Percentiles rank a stretch among this genome's conserved stretches.
phyloP scores from a whole-genome alignment of 1,139 yeast species.

The Hyphopichia fennica region DNA sequence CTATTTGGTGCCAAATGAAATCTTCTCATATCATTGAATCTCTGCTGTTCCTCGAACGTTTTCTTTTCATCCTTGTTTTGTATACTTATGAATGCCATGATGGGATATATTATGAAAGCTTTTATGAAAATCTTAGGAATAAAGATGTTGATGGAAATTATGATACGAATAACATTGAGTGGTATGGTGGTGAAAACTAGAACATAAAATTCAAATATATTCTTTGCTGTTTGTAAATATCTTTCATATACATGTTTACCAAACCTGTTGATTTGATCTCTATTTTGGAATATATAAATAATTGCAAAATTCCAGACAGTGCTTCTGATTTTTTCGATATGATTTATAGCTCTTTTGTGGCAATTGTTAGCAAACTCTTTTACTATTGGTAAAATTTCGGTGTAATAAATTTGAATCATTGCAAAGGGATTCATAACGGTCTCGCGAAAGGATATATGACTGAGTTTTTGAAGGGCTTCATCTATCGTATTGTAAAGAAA shows the following conservation, averaged over 20 bases:
- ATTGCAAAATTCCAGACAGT: conserved; percentile 17
- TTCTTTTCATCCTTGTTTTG: background rate
- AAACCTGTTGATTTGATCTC: background rate
- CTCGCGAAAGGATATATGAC: conserved; percentile 11
- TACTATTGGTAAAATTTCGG: conserved; percentile 11
- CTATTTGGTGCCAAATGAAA: background rate
- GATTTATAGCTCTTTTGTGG: conserved; percentile 5
- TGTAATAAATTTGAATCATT: conserved; percentile 9
- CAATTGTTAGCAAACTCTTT: conserved; percentile 1
- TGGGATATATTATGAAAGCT: conserved; percentile 15
- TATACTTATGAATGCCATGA: conserved; percentile 3
- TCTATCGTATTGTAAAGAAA: background rate
- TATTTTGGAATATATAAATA: conserved; percentile 11
- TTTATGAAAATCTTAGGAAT: conserved; percentile 19
- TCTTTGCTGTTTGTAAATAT: conserved; percentile 9
- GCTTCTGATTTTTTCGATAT: conserved; percentile 10
- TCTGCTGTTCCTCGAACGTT: background rate
- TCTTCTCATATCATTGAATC: background rate
- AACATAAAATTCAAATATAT: conserved; percentile 9
- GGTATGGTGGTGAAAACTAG: conserved; percentile 17
- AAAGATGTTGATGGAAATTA: conserved; percentile 15
- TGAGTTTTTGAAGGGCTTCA: background rate
- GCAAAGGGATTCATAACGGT: conserved; percentile 12
- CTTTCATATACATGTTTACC: conserved; percentile 1
- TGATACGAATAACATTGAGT: conserved; percentile 12